Evolutionary conservation across 495 filamentous ascomycete species (phyloP), one percentile per base, ranked within the genome.

Genomic region (Neurospora tetraspora): DNA sequence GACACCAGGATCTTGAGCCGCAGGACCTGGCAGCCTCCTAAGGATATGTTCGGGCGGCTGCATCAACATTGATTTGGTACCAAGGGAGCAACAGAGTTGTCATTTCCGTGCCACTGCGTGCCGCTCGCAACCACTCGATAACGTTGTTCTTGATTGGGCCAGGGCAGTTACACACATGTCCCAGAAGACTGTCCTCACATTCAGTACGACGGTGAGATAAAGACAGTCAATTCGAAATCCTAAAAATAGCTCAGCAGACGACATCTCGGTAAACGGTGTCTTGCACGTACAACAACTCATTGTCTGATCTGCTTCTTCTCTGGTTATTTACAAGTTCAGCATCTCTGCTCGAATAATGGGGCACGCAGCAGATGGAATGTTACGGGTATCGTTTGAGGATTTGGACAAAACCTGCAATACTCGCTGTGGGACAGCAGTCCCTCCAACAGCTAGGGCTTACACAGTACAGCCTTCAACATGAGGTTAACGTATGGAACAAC

Each of bases 71-170:
- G 73, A 73, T 69, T 75, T 70, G 39, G 68, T 65, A 75, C 69
- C 39, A 74, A 34, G 53, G 31, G 34, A 72, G 68, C 68, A 73
- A 70, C 39, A 38, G 37, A 68, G 70, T 53, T 73, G 72, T 76
- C 76, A 77, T 75, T 76, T 73, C 74, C 72, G 72, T 71, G 74
- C 68, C 70, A 39, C 70, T 61, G 34, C 59, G 72, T 76, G 73
- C 76, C 76, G 69, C 77, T 75, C 72, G 69, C 75, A 69, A 77
- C 74, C 72, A 39, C 68, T 39, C 47, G 71, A 69, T 6, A 72
- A 71, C 7, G 53, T 59, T 20, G 37, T 70, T 73, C 65, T 74
- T 53, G 73, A 73, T 72, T 61, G 27, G 53, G 53, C 53, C 27
- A 34, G 53, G 53, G 53, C 53, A 34, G 53, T 65, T 65, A 34